phyloP scores from a whole-genome alignment of 192 early-diverging fungal genomes.

The Podila verticillata region DNA sequence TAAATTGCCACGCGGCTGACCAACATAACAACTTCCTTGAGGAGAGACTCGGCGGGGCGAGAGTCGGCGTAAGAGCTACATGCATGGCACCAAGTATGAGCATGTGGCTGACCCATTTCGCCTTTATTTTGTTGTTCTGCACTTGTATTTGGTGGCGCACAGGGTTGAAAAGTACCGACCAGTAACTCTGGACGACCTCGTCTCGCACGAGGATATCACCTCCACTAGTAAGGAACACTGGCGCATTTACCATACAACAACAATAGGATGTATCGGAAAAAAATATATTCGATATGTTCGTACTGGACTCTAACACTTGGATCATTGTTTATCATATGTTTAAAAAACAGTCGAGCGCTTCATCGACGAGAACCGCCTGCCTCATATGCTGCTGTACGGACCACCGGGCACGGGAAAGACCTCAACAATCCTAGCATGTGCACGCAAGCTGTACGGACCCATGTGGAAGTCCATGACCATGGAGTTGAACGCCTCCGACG shows the following conservation, averaged over 20 bases:
- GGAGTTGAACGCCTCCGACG: constrained; percentile 98
- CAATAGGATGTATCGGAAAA: too few relatives aligned
- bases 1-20: constrained; percentile 7
- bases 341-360: constrained; percentile 78
- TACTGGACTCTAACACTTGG: too few relatives aligned
- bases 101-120: background rate
- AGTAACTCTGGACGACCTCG: constrained; percentile 85
- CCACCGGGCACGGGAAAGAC: constrained; percentile 99
- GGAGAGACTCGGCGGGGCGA: background rate
- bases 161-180: constrained; percentile 99
- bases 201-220: constrained; percentile 94
- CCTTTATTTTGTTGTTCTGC: background rate
- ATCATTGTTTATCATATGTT: background rate
- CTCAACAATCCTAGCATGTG: constrained; percentile 94
- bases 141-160: background rate
- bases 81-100: background rate
- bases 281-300: too few relatives aligned
- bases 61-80: background rate
- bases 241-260: background rate
- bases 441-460: constrained; percentile 85
- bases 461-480: constrained; percentile 91
- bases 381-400: constrained; percentile 97
- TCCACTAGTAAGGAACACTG: constrained; percentile 70
- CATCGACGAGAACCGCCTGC: constrained; percentile 91
- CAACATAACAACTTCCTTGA: background rate